Percentiles rank a stretch among this genome's conserved stretches.
phyloP scores from a whole-genome alignment of 257 asterid species.

The Lavandula angustifolia region DNA sequence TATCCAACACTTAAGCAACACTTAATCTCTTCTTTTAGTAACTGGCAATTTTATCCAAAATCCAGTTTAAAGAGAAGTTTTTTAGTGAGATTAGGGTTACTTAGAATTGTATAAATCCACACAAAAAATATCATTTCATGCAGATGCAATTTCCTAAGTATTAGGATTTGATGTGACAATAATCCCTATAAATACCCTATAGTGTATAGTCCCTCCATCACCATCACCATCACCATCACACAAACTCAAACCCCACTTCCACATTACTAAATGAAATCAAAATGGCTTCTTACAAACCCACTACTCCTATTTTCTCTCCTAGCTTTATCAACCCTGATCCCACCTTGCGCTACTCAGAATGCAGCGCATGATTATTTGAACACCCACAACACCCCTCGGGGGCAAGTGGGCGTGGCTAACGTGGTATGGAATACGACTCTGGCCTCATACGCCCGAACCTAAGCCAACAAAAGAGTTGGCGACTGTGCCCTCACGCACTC shows the following conservation, averaged over 20 bases:
- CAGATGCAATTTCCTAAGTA: conserved; percentile 38
- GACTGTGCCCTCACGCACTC: conserved; percentile 44
- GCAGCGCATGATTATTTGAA: conserved; percentile 39
- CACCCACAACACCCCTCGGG: conserved; percentile 44
- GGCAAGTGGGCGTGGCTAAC: conserved; percentile 35
- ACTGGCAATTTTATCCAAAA: neutral
- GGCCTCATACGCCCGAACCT: conserved; percentile 43
- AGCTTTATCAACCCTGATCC: neutral
- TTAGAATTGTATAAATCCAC: neutral
- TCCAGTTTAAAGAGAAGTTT: neutral
- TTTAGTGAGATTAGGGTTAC: neutral
- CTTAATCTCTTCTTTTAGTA: conserved; percentile 31
- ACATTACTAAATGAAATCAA: neutral
- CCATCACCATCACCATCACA: conserved; percentile 7
- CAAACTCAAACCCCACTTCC: conserved; percentile 24
- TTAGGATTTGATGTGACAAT: neutral
- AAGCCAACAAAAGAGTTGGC: conserved; percentile 33
- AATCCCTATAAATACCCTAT: conserved; percentile 36
- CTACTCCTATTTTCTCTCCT: neutral
- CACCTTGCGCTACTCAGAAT: conserved; percentile 32
- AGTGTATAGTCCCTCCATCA: neutral
- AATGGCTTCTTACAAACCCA: conserved; percentile 25
- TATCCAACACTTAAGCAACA: conserved; percentile 39
- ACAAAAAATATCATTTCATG: neutral
- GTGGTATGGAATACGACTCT: conserved; percentile 46